These are phyloP conservation scores for Solanum lycopersicoides DNA, from an alignment of 257 asterid genomes.

Conservation along the genomic window DNA sequence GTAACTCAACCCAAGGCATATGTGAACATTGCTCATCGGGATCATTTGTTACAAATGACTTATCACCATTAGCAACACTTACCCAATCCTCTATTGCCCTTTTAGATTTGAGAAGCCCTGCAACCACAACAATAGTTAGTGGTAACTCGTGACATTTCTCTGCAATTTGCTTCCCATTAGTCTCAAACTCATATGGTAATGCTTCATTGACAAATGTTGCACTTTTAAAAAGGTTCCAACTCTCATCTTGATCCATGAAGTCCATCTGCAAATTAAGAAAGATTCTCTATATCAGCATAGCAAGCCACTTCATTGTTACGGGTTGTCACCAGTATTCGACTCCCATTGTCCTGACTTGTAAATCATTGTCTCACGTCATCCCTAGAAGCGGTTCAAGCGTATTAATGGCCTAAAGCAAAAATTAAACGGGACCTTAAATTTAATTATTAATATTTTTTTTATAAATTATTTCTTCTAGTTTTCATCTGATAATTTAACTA, in stretches of 20 bases:
- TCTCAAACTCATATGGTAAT: background rate
- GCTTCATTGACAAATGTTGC: background rate
- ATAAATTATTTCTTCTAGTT: too few relatives aligned
- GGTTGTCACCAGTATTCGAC: slow-evolving; percentile 5
- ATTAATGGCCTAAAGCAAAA: background rate
- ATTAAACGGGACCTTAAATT: too few relatives aligned
- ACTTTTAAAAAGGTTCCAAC: background rate
- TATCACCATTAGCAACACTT: background rate
- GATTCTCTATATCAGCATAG: background rate
- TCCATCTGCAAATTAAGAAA: background rate
- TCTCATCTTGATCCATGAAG: background rate
- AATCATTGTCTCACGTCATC: background rate
- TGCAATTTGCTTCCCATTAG: background rate
- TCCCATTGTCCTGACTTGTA: background rate
- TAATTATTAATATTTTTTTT: too few relatives aligned
- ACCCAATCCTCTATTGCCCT: background rate
- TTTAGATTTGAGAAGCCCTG: background rate
- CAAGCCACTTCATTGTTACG: background rate
- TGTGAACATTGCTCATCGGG: background rate
- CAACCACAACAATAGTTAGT: background rate
- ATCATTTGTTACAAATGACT: background rate
- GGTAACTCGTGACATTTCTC: background rate
- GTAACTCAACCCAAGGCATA: background rate
- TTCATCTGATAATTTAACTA: too few relatives aligned
- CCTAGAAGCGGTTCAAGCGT: too few relatives aligned